phyloP scores from a whole-genome alignment of 208 protist genomes.

The Phytomonas sp. region DNA sequence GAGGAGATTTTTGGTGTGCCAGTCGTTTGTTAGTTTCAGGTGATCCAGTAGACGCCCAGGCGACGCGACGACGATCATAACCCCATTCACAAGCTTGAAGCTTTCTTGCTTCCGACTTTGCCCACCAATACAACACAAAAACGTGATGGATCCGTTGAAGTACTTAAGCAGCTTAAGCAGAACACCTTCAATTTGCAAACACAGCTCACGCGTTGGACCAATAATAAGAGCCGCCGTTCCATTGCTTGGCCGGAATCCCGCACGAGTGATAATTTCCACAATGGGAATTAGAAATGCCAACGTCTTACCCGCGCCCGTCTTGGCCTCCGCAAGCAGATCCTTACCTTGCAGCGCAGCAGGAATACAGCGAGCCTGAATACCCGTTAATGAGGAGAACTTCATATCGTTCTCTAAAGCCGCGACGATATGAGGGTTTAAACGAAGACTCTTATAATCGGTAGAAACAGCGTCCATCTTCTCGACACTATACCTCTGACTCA shows the following conservation, averaged over 20 bases:
- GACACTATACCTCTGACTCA: neutral
- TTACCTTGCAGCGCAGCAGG: constrained; percentile 81
- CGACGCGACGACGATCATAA: constrained; percentile 88
- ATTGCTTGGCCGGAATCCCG: constrained; percentile 95
- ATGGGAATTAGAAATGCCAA: constrained; percentile 98
- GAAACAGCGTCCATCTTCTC: constrained; percentile 34
- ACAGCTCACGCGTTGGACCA: constrained; percentile 98
- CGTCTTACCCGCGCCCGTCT: constrained; percentile 96
- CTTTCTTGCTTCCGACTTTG: constrained; percentile 86
- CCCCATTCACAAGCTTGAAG: constrained; percentile 80
- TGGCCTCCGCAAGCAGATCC: constrained; percentile 90
- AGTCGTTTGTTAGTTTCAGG: constrained; percentile 95
- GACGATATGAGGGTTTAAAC: constrained; percentile 82
- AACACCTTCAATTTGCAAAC: constrained; percentile 97
- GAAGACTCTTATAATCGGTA: constrained; percentile 76
- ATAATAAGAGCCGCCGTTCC: constrained; percentile 97
- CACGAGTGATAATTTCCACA: constrained; percentile 95
- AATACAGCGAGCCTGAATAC: constrained; percentile 92
- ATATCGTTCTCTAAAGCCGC: constrained; percentile 79
- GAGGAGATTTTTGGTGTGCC: constrained; percentile 95
- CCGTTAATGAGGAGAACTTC: constrained; percentile 93
- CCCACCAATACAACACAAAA: constrained; percentile 86
- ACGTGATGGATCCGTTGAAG: constrained; percentile 87
- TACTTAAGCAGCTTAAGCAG: constrained; percentile 90
- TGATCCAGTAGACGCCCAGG: constrained; percentile 98